These are phyloP conservation scores for Tetrastigma voinierianum DNA, from an alignment of 164 flowering plant genomes.

Conservation along the genomic window DNA sequence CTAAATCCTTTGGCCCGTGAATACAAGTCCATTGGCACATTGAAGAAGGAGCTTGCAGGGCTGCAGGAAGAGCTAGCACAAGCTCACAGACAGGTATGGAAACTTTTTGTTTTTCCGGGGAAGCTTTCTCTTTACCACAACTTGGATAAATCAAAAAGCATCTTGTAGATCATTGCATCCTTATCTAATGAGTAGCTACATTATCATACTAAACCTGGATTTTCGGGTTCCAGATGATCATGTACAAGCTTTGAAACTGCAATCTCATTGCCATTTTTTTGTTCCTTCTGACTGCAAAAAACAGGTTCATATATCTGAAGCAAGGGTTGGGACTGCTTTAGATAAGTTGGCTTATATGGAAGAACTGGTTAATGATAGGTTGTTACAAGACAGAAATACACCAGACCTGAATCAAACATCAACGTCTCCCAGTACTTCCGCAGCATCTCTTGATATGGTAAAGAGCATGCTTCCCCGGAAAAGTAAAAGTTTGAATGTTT, in stretches of 20 bases:
- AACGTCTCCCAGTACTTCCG: constrained; percentile 53
- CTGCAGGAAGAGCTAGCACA: constrained; percentile 73
- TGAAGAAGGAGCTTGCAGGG: constrained; percentile 89
- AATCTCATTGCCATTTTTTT: not conserved
- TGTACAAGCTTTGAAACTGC: not conserved
- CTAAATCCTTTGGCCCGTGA: constrained; percentile 94
- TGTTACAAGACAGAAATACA: constrained; percentile 59
- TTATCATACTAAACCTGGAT: no score
- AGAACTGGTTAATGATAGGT: constrained; percentile 76
- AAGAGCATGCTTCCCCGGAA: constrained; percentile 42
- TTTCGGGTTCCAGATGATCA: not conserved
- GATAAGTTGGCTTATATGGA: constrained; percentile 98
- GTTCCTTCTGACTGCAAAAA: constrained; percentile 8
- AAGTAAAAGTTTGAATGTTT: constrained; percentile 65
- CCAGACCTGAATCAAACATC: constrained; percentile 33
- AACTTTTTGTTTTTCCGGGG: not conserved
- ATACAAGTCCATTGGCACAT: constrained; percentile 85
- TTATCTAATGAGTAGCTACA: no score
- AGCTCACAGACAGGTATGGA: constrained; percentile 86
- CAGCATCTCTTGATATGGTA: constrained; percentile 23
- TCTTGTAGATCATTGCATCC: no score
- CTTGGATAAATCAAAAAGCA: not conserved
- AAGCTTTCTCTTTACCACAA: no score
- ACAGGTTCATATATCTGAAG: constrained; percentile 98
- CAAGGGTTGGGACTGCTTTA: constrained; percentile 82